phyloP scores from a whole-genome alignment of 306 rosid species.

The Trifolium fragiferum region DNA sequence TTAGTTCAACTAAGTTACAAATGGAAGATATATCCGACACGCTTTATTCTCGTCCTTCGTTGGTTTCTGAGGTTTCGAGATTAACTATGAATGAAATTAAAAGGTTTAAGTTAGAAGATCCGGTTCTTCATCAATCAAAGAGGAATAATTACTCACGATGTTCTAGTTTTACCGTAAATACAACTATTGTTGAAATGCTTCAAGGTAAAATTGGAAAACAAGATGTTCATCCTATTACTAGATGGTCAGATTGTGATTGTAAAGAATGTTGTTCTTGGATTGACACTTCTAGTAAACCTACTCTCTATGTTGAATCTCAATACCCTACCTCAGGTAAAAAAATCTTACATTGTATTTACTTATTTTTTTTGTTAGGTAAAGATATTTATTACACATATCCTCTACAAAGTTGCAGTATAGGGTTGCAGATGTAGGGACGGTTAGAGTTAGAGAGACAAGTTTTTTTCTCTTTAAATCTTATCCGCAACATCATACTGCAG shows the following conservation, averaged over 20 bases:
- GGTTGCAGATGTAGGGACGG: no score
- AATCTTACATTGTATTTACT: not conserved
- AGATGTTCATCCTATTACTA: constrained; percentile 46
- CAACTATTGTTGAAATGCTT: constrained; percentile 81
- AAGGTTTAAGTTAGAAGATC: constrained; percentile 46
- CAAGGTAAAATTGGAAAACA: constrained; percentile 61
- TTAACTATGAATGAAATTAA: constrained; percentile 53
- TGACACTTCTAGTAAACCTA: constrained; percentile 48
- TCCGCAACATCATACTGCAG: no score
- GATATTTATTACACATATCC: no score
- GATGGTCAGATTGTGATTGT: constrained; percentile 98
- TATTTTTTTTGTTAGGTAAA: not conserved
- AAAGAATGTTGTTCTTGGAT: constrained; percentile 69
- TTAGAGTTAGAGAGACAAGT: no score
- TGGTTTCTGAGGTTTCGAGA: constrained; percentile 72
- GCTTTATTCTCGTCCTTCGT: constrained; percentile 74
- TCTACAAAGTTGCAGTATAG: no score
- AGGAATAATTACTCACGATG: constrained; percentile 14
- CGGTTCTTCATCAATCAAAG: constrained; percentile 31
- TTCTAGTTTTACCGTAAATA: constrained; percentile 54
- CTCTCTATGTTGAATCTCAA: constrained; percentile 69
- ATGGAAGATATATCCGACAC: constrained; percentile 91
- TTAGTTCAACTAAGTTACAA: constrained; percentile 61
- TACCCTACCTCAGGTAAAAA: constrained; percentile 55
- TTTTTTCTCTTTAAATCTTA: no score